These are phyloP conservation scores for Aspergillus sp. DNA, from an alignment of 2,329 filamentous ascomycete genomes.

Conservation along the genomic window DNA sequence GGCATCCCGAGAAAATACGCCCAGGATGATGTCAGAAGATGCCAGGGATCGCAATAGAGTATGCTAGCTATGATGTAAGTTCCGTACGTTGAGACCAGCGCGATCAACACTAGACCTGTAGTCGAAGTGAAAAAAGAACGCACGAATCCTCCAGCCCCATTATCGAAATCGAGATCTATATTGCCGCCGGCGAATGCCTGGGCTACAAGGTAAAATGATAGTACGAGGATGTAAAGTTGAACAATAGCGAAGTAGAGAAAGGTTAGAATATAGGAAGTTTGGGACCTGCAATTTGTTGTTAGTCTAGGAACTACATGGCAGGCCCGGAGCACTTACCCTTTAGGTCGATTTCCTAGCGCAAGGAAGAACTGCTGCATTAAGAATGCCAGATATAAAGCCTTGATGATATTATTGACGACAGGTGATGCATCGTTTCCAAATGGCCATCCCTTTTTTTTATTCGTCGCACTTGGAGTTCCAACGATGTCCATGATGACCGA, in stretches of 20 bases:
- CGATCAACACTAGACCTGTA: slow-evolving; percentile 90
- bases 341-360: slow-evolving; percentile 92
- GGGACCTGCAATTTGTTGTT: slow-evolving; percentile 52
- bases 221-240: slow-evolving; percentile 84
- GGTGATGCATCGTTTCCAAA: slow-evolving; percentile 87
- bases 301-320: background rate
- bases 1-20: slow-evolving; percentile 81
- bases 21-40: slow-evolving; percentile 99
- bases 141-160: slow-evolving; percentile 68
- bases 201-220: slow-evolving; percentile 87
- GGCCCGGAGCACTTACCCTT: slow-evolving; percentile 56
- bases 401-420: slow-evolving; percentile 84
- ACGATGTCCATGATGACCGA: slow-evolving; percentile 97
- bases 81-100: slow-evolving; percentile 89
- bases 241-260: slow-evolving; percentile 85
- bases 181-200: slow-evolving; percentile 67
- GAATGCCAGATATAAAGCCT: slow-evolving; percentile 90
- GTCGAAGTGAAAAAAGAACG: slow-evolving; percentile 77
- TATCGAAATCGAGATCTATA: slow-evolving; percentile 64
- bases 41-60: slow-evolving; percentile 97
- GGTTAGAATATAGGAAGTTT: slow-evolving; percentile 86
- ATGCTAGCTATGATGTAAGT: slow-evolving; percentile 96
- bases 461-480: slow-evolving; percentile 64
- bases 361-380: slow-evolving; percentile 94
- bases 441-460: slow-evolving; percentile 71